Percentiles rank a stretch among this genome's conserved stretches.
phyloP scores from a whole-genome alignment of 1,284 basidiomycete genomes.

The Vanrija sp. region DNA sequence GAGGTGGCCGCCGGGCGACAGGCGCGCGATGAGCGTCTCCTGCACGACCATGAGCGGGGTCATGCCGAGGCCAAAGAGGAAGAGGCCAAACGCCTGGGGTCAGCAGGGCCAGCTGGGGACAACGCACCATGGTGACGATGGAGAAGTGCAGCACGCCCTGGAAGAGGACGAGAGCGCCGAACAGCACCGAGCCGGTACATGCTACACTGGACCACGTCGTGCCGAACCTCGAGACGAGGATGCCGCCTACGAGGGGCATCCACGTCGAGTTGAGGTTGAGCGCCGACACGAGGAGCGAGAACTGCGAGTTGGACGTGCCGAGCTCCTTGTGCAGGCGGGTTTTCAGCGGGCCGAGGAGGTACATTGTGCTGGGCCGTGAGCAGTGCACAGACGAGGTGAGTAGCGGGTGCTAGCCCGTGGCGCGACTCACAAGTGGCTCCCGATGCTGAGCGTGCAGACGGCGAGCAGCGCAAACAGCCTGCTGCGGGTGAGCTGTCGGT shows the following conservation, averaged over 20 bases:
- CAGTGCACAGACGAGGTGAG: too few species aligned
- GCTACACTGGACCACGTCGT: slow-evolving; percentile 56
- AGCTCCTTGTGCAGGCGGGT: slow-evolving; percentile 66
- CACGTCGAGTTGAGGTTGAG: slow-evolving; percentile 68
- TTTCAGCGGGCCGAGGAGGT: slow-evolving; percentile 70
- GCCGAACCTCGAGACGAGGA: slow-evolving; percentile 60
- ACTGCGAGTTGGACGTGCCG: slow-evolving; percentile 70
- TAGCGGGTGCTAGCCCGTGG: background rate
- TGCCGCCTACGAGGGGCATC: slow-evolving; percentile 68
- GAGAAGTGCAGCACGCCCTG: slow-evolving; percentile 16
- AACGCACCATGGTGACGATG: slow-evolving; percentile 22
- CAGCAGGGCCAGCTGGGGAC: too few species aligned
- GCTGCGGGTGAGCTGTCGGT: background rate
- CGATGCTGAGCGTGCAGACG: slow-evolving; percentile 68
- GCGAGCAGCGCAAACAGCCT: slow-evolving; percentile 58
- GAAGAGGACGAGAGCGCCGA: slow-evolving; percentile 53
- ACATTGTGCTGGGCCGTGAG: slow-evolving; percentile 57
- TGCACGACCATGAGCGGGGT: slow-evolving; percentile 62
- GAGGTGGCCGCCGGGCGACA: slow-evolving; percentile 64
- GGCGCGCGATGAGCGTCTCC: slow-evolving; percentile 60
- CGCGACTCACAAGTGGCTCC: slow-evolving; percentile 64
- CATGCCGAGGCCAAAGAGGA: slow-evolving; percentile 71
- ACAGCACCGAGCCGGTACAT: slow-evolving; percentile 64
- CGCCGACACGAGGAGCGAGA: slow-evolving; percentile 68
- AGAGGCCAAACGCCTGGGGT: slow-evolving; percentile 40